A percentile compares a stretch with the other conserved stretches of the same genome.
These are phyloP conservation scores for Neurospora sp. DNA, from an alignment of 495 filamentous ascomycete genomes.

Conservation along the genomic window DNA sequence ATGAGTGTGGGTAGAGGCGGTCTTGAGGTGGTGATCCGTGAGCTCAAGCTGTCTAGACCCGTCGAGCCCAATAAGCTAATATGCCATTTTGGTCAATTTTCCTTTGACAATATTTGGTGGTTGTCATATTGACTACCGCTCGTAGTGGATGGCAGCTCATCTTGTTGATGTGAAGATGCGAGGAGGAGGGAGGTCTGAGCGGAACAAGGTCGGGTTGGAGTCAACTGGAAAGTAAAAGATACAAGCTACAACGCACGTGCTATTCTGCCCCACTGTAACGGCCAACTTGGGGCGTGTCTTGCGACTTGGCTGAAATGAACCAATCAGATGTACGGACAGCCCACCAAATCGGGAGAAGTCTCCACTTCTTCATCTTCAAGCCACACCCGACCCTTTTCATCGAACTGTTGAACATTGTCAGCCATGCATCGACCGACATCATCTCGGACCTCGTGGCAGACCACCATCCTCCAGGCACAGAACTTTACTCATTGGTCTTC, in stretches of 20 bases:
- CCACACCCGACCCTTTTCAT: neutral
- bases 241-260: neutral
- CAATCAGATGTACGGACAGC: neutral
- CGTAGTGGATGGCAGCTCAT: conserved; percentile 11
- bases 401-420: neutral
- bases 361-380: neutral
- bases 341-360: neutral
- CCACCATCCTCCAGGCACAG: neutral
- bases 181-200: neutral
- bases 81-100: conserved; percentile 13
- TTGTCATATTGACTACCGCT: conserved; percentile 3
- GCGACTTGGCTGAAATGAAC: neutral
- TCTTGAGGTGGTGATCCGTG: neutral
- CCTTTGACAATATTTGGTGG: conserved; percentile 16
- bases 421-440: neutral
- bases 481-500: neutral
- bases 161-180: conserved; percentile 5
- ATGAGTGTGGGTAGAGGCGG: neutral
- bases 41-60: neutral
- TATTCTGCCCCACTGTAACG: neutral
- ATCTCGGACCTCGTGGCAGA: neutral
- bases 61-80: conserved; percentile 16
- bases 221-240: neutral
- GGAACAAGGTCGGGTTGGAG: neutral
- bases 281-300: neutral